Conservation (phyloP, 768 basidiomycete genomes). For the Russula ochroleuca region DNA sequence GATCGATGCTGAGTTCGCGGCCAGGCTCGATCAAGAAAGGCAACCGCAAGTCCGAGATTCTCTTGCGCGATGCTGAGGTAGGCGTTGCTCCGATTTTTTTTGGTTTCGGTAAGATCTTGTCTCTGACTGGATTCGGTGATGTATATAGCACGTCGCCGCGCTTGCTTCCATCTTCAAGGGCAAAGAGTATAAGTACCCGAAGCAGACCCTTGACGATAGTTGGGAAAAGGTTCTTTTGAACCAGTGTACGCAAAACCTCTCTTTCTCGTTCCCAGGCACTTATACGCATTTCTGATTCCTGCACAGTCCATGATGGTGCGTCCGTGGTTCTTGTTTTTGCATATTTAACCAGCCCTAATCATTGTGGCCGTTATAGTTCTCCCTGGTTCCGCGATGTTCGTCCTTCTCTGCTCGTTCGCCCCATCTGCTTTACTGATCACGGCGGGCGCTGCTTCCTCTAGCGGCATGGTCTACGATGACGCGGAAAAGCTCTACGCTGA, state of each 20-base stretch:
- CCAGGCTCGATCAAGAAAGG: slow-evolving; percentile 90
- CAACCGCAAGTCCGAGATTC: slow-evolving; percentile 92
- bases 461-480: slow-evolving; percentile 96
- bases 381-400: slow-evolving; percentile 87
- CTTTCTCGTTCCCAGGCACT: neutral
- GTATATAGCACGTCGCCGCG: slow-evolving; percentile 64
- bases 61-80: slow-evolving; percentile 88
- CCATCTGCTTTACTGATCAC: neutral
- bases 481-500: slow-evolving; percentile 83
- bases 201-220: slow-evolving; percentile 67
- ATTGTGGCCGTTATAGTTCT: slow-evolving; percentile 49
- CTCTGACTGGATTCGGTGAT: neutral
- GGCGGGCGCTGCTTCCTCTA: slow-evolving; percentile 31
- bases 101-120: neutral
- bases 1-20: neutral
- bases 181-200: slow-evolving; percentile 70
- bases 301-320: slow-evolving; percentile 76
- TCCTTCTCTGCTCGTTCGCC: slow-evolving; percentile 2
- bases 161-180: slow-evolving; percentile 62
- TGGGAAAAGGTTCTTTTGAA: slow-evolving; percentile 96
- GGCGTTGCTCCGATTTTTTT: slow-evolving; percentile 7
- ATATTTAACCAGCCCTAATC: neutral
- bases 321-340: slow-evolving; percentile 6
- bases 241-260: slow-evolving; percentile 56
- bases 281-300: neutral